Evolutionary conservation across 2,329 filamentous ascomycete species (phyloP).

Genomic region (Verticillium klebahnii): DNA sequence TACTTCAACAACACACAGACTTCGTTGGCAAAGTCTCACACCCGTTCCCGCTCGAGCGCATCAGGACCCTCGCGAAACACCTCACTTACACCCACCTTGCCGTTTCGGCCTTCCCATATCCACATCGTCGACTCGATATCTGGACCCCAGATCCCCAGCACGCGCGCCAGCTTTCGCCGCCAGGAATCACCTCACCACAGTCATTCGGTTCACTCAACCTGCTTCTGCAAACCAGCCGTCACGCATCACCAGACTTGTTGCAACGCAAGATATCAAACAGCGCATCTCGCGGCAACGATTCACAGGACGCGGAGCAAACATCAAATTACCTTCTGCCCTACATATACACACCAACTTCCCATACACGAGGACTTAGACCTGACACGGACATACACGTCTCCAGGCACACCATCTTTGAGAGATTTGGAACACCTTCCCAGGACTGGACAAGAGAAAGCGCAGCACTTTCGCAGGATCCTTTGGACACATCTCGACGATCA

Average conservation of each 20-base stretch:
- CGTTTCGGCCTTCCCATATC: background rate
- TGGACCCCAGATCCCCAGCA: background rate
- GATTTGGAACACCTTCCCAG: background rate
- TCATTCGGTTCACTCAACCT: background rate
- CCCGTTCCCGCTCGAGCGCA: background rate
- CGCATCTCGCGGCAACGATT: background rate
- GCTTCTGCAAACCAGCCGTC: background rate
- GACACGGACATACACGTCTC: background rate
- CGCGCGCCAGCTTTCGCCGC: background rate
- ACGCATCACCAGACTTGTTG: background rate
- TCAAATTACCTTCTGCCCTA: background rate
- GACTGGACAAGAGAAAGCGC: background rate
- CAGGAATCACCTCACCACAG: background rate
- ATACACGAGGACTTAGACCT: background rate
- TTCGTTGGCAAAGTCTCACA: slow-evolving; percentile 1
- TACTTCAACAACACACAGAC: background rate
- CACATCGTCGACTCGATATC: slow-evolving; percentile 1
- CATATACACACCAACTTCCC: background rate
- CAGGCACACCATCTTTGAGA: background rate
- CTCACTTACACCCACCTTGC: background rate
- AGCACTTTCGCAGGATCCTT: background rate
- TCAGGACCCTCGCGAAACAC: background rate
- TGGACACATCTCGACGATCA: background rate
- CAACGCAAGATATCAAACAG: background rate
- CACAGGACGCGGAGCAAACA: background rate